phyloP scores from a whole-genome alignment of 208 protist species.

The Crithidia acanthocephali region DNA sequence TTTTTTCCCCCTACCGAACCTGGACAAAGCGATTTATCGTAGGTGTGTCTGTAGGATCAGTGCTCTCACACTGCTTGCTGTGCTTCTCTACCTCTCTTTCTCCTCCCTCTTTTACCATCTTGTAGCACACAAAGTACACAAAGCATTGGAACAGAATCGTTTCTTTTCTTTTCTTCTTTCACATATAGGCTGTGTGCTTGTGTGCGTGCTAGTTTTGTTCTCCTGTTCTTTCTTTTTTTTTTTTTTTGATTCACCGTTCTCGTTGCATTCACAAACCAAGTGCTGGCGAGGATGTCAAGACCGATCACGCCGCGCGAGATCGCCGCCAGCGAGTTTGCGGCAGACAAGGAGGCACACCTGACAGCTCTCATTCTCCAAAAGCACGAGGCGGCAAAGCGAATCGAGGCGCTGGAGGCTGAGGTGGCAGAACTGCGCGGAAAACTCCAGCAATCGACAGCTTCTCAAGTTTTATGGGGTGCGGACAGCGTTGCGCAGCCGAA shows the following conservation, averaged over 20 bases:
- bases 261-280: background rate
- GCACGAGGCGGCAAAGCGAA: slow-evolving; percentile 38
- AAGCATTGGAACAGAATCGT: no score
- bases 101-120: background rate
- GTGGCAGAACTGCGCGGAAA: slow-evolving; percentile 33
- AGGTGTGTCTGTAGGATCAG: no score
- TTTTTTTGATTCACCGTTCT: slow-evolving; percentile 5
- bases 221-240: background rate
- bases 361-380: slow-evolving; percentile 46
- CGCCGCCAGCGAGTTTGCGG: slow-evolving; percentile 3
- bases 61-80: no score
- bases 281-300: slow-evolving; percentile 1
- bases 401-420: slow-evolving; percentile 44
- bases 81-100: no score
- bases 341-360: slow-evolving; percentile 39
- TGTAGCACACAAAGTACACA: background rate
- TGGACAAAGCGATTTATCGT: background rate
- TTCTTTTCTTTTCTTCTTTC: background rate
- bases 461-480: slow-evolving; percentile 2
- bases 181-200: no score
- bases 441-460: slow-evolving; percentile 13
- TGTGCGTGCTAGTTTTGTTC: no score
- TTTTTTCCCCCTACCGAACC: no score
- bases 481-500: background rate
- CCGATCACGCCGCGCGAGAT: background rate